Base-by-base conservation (phyloP, 1,139 yeast species). In the Torulaspora globosa region DNA sequence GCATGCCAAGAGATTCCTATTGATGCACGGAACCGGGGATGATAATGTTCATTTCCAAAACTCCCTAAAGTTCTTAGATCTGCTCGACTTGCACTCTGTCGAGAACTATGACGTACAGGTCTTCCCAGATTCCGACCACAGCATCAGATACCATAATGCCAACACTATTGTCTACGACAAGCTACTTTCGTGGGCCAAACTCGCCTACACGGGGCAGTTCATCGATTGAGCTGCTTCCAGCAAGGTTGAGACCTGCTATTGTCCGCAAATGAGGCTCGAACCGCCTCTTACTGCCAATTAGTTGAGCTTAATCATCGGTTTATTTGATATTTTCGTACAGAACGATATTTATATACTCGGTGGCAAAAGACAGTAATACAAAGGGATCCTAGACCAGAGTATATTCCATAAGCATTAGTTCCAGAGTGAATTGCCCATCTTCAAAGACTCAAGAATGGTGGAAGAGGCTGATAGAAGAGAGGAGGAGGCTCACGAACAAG, bases 1-100 rank as follows among this genome's bases (percentile, higher is more conserved):
- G 56, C 70, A 57, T 62, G 72, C 55, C n/a, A 72, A 70, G 43
- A 71, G 87, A 57, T 84, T 84, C 58, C 69, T 84, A 49, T 63
- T 84, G 42, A 82, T 84, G 73, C 94, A 84, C 63, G 94, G 94
- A 8, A 77, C 86, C 1, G 92, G 90, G 15, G 94, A 84, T 64
- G 94, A 84, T 62, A 84, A 84, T 53, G 94, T 84, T 33, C 94
- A 84, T 64, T 76, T 83, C 61, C 94, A 84, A 61, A 82, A 84
- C 65, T 71, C 84, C 18, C 72, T 82, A 52, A 80, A 79, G 60
- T 69, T 84, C 18, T 61, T 84, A 44, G 92, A 84, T 60, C 70
- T 74, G 50, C 72, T 84, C 51, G 78, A 84, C 58, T 58, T 80
- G 44, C 75, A 69, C 9, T 71, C 70, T 4, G 73, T 84, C 33